A percentile compares a stretch with the other conserved stretches of the same genome.
These are phyloP conservation scores for Scleromitrula shiraiana DNA, from an alignment of 2,329 filamentous ascomycete species.

Conservation along the genomic window DNA sequence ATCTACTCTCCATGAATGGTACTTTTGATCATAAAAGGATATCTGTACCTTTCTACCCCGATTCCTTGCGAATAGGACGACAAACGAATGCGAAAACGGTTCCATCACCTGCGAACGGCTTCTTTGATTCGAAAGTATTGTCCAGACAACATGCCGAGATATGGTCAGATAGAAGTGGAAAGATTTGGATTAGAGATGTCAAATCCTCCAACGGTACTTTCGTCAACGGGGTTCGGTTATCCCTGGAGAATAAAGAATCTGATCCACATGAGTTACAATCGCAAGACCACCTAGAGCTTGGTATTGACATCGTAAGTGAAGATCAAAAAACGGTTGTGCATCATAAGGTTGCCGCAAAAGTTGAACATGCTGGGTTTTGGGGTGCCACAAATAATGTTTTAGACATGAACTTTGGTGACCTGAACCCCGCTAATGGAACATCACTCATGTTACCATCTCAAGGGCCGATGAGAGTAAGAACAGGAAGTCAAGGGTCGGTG, in stretches of 20 bases:
- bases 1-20: constrained; percentile 83
- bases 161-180: constrained; percentile 77
- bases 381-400: constrained; percentile 66
- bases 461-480: constrained; percentile 62
- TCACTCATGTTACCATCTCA: constrained; percentile 59
- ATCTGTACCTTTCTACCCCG: constrained; percentile 84
- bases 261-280: constrained; percentile 90
- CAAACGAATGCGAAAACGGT: constrained; percentile 97
- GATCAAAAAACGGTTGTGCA: constrained; percentile 98
- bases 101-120: constrained; percentile 84
- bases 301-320: constrained; percentile 97
- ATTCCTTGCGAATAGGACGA: constrained; percentile 86
- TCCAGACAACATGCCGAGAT: constrained; percentile 95
- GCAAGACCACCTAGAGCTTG: constrained; percentile 85
- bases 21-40: constrained; percentile 98
- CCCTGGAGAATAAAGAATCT: constrained; percentile 90
- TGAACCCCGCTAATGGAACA: constrained; percentile 70
- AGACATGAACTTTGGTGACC: constrained; percentile 86
- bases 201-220: constrained; percentile 99
- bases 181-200: constrained; percentile 93
- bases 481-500: constrained; percentile 58
- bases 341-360: constrained; percentile 94
- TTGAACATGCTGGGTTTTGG: constrained; percentile 87
- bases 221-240: constrained; percentile 85
- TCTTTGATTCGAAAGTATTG: constrained; percentile 96